Percentiles rank a stretch among this genome's conserved stretches.
Conservation (phyloP, 2,329 filamentous ascomycete species). For the Passalora sequoiae region DNA sequence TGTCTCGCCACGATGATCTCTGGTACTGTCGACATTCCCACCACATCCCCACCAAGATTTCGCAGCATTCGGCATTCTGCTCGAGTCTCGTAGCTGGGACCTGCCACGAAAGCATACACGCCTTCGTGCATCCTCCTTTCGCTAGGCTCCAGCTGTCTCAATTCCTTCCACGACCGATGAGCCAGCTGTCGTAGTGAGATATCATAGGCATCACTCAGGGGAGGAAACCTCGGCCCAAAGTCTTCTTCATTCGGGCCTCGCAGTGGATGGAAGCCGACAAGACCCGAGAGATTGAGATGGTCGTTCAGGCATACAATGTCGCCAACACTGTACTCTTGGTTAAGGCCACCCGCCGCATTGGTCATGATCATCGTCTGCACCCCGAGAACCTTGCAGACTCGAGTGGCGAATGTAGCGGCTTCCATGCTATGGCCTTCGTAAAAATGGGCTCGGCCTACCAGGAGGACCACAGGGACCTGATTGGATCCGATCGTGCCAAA, state of each 20-base stretch:
- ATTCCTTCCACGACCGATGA: conserved; percentile 53
- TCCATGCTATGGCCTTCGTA: conserved; percentile 64
- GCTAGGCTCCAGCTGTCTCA: conserved; percentile 40
- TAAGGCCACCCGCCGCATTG: conserved; percentile 62
- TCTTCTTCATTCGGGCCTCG: conserved; percentile 59
- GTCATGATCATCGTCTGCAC: conserved; percentile 60
- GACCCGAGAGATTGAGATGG: conserved; percentile 59
- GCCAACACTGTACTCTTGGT: conserved; percentile 58
- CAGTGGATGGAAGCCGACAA: conserved; percentile 57
- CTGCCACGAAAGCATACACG: conserved; percentile 60
- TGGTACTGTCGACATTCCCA: conserved; percentile 66
- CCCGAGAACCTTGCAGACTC: conserved; percentile 59
- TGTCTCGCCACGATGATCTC: conserved; percentile 64
- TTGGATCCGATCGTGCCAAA: conserved; percentile 54
- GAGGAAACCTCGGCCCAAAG: conserved; percentile 59
- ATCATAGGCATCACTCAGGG: conserved; percentile 62
- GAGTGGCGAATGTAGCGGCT: conserved; percentile 58
- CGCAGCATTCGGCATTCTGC: conserved; percentile 60
- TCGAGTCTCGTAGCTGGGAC: conserved; percentile 61
- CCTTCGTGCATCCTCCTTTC: conserved; percentile 57
- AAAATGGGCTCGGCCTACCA: conserved; percentile 62
- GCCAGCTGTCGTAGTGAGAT: conserved; percentile 54
- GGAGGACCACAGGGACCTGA: conserved; percentile 54
- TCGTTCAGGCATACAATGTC: conserved; percentile 63
- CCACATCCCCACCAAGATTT: conserved; percentile 60